A percentile compares a stretch with the other conserved stretches of the same genome.
Evolutionary conservation across 2,329 filamentous ascomycete species (phyloP).

Genomic region (Saccharata proteae): DNA sequence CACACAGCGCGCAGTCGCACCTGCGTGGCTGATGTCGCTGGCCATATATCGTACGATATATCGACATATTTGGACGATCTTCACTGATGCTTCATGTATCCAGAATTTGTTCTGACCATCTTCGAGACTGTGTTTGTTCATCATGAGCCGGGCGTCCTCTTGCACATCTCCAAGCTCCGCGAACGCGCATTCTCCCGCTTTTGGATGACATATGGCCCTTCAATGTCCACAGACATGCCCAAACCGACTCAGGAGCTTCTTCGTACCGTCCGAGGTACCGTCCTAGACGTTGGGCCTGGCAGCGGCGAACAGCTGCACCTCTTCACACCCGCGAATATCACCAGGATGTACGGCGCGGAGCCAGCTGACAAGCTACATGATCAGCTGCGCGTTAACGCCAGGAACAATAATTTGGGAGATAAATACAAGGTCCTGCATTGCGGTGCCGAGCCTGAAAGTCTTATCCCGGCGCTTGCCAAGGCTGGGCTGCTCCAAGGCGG

Average conservation of each 20-base stretch:
- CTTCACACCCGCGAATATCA: constrained; percentile 32
- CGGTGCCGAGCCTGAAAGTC: constrained; percentile 33
- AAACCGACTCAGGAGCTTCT: constrained; percentile 19
- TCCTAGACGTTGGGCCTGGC: constrained; percentile 36
- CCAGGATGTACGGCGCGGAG: constrained; percentile 42
- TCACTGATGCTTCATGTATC: neutral
- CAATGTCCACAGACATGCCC: constrained; percentile 25
- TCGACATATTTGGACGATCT: neutral
- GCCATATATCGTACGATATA: constrained; percentile 16
- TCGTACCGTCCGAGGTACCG: constrained; percentile 16
- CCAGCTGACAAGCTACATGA: constrained; percentile 37
- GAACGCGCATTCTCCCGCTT: constrained; percentile 23
- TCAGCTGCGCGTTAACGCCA: constrained; percentile 29
- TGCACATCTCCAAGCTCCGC: constrained; percentile 19
- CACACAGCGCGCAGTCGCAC: constrained; percentile 5
- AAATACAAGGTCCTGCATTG: constrained; percentile 40
- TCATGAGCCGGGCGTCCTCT: constrained; percentile 15
- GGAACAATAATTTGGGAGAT: constrained; percentile 27
- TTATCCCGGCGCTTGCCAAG: constrained; percentile 33
- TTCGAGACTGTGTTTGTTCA: constrained; percentile 20
- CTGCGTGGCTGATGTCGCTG: constrained; percentile 16
- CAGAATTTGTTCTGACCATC: constrained; percentile 24
- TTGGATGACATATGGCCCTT: constrained; percentile 20
- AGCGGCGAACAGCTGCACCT: constrained; percentile 38
- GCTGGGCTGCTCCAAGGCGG: constrained; percentile 26